Conservation (phyloP, 2,329 filamentous ascomycete species). For the Diplocarpon mali region DNA sequence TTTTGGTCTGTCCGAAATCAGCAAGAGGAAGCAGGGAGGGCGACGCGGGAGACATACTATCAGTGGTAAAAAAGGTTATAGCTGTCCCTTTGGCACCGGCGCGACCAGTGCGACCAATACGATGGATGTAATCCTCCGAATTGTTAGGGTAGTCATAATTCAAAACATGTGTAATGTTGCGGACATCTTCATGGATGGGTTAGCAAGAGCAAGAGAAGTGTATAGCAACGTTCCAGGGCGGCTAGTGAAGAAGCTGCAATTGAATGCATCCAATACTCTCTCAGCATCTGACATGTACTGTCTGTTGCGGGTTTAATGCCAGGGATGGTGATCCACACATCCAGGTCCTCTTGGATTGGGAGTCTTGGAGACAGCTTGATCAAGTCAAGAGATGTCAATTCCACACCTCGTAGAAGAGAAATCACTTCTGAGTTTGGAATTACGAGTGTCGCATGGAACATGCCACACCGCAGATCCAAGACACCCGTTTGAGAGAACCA, state of each 20-base stretch:
- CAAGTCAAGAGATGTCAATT: slow-evolving; percentile 69
- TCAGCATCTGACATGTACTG: slow-evolving; percentile 28
- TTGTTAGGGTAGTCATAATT: slow-evolving; percentile 99
- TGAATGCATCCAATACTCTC: slow-evolving; percentile 31
- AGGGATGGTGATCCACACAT: slow-evolving; percentile 41
- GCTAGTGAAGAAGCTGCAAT: slow-evolving; percentile 28
- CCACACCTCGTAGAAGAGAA: slow-evolving; percentile 60
- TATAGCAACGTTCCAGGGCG: slow-evolving; percentile 53
- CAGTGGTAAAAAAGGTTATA: slow-evolving; percentile 98
- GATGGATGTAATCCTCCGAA: slow-evolving; percentile 95
- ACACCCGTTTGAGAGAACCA: slow-evolving; percentile 73
- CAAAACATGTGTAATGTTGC: slow-evolving; percentile 99
- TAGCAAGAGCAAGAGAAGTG: slow-evolving; percentile 58
- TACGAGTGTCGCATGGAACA: slow-evolving; percentile 57
- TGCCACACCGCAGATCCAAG: slow-evolving; percentile 75
- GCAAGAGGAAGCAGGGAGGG: slow-evolving; percentile 11
- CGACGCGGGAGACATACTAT: slow-evolving; percentile 60
- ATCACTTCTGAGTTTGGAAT: slow-evolving; percentile 61
- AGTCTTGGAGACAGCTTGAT: slow-evolving; percentile 70
- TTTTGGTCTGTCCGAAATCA: slow-evolving; percentile 54
- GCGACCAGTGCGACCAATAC: slow-evolving; percentile 91
- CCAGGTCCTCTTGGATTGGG: slow-evolving; percentile 44
- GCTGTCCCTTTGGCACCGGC: slow-evolving; percentile 91
- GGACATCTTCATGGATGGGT: slow-evolving; percentile 89
- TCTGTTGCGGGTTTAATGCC: slow-evolving; percentile 35